A percentile compares a stretch with the other conserved stretches of the same genome.
Conservation (phyloP, 805 yeast genomes). For the Cyberlindnera mrakii region DNA sequence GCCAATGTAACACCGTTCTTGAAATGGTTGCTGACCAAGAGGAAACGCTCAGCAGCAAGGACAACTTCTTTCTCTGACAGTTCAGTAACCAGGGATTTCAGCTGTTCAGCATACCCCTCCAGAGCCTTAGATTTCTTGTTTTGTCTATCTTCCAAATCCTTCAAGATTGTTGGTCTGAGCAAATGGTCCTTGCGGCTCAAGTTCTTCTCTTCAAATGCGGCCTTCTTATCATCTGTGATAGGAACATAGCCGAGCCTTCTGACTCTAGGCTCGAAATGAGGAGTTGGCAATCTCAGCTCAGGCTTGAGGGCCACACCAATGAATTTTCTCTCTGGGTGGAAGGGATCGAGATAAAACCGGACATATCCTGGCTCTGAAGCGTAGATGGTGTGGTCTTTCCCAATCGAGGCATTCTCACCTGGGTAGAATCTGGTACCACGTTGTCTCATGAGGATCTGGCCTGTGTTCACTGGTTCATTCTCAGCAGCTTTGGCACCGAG, state of each 20-base stretch:
- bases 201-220: slow-evolving; percentile 51
- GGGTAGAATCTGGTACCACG: slow-evolving; percentile 94
- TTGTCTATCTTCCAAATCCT: slow-evolving; percentile 35
- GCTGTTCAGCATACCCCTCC: slow-evolving; percentile 25
- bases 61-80: slow-evolving; percentile 27
- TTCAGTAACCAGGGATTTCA: slow-evolving; percentile 22
- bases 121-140: slow-evolving; percentile 28
- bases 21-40: slow-evolving; percentile 45
- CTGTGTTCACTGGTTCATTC: slow-evolving; percentile 65
- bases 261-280: slow-evolving; percentile 83
- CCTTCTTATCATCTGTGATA: slow-evolving; percentile 43
- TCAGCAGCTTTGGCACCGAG: slow-evolving; percentile 87
- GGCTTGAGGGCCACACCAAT: slow-evolving; percentile 78
- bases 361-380: slow-evolving; percentile 93
- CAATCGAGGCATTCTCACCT: slow-evolving; percentile 86
- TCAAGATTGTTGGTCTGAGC: slow-evolving; percentile 45
- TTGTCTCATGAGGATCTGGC: slow-evolving; percentile 87
- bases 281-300: slow-evolving; percentile 68
- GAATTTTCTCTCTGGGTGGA: slow-evolving; percentile 88
- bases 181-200: slow-evolving; percentile 65
- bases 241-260: slow-evolving; percentile 76
- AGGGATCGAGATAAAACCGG: slow-evolving; percentile 87
- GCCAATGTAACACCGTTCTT: slow-evolving; percentile 50
- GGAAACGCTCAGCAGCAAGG: slow-evolving; percentile 47
- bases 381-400: slow-evolving; percentile 88